A percentile compares a stretch with the other conserved stretches of the same genome.
These are phyloP conservation scores for Alternaria hordeiaustralica DNA, from an alignment of 2,329 filamentous ascomycete genomes.

Conservation along the genomic window DNA sequence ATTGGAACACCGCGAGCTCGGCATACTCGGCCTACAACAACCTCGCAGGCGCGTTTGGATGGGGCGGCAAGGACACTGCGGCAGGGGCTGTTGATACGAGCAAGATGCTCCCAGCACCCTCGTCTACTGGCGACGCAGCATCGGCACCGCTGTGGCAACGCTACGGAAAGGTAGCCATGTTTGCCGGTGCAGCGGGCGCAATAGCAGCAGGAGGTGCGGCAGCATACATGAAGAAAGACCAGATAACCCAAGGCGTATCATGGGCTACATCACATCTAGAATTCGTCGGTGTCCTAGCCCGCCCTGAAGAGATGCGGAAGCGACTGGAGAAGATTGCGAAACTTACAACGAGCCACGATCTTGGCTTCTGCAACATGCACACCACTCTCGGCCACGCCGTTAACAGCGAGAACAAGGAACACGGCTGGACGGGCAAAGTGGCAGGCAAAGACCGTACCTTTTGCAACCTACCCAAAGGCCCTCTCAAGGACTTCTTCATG, in stretches of 20 bases:
- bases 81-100: slow-evolving; percentile 40
- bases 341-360: slow-evolving; percentile 67
- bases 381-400: slow-evolving; percentile 79
- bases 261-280: slow-evolving; percentile 93
- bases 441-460: slow-evolving; percentile 81
- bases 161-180: slow-evolving; percentile 86
- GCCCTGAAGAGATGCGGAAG: slow-evolving; percentile 79
- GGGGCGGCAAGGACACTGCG: slow-evolving; percentile 51
- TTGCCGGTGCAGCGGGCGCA: slow-evolving; percentile 80
- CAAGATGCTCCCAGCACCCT: slow-evolving; percentile 46
- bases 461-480: slow-evolving; percentile 66
- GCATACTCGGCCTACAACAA: slow-evolving; percentile 73
- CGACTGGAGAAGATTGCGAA: slow-evolving; percentile 73
- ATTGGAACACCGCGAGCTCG: slow-evolving; percentile 76
- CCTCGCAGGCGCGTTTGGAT: slow-evolving; percentile 68
- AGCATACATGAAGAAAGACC: slow-evolving; percentile 83
- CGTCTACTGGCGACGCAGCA: slow-evolving; percentile 53
- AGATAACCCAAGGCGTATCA: slow-evolving; percentile 74
- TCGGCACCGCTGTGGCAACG: slow-evolving; percentile 67
- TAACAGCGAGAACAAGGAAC: slow-evolving; percentile 49
- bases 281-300: slow-evolving; percentile 88
- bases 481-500: slow-evolving; percentile 42
- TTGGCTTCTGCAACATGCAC: slow-evolving; percentile 88
- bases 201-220: slow-evolving; percentile 83
- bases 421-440: slow-evolving; percentile 60